Conservation (phyloP, 2,329 filamentous ascomycete species). For the Scopulariopsis brevicaulis region DNA sequence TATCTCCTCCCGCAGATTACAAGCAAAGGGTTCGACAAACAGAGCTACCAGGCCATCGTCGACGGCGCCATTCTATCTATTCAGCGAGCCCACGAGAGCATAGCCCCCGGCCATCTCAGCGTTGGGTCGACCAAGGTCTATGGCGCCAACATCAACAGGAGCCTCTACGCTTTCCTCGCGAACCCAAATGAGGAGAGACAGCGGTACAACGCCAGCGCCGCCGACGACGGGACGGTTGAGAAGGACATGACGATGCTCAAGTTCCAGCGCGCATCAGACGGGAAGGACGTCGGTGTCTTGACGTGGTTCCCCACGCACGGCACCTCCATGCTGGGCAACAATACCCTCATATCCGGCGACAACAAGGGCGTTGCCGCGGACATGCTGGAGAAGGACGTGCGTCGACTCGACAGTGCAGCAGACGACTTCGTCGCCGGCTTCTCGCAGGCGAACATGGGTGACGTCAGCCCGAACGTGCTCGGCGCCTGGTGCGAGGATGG, state of each 20-base stretch:
- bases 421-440: constrained; percentile 79
- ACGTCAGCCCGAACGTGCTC: constrained; percentile 79
- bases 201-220: constrained; percentile 38
- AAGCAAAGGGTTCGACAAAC: constrained; percentile 71
- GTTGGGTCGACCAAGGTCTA: constrained; percentile 49
- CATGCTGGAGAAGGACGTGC: constrained; percentile 64
- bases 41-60: constrained; percentile 83
- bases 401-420: constrained; percentile 39
- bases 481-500: constrained; percentile 88
- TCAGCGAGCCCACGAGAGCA: constrained; percentile 54
- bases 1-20: constrained; percentile 90
- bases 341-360: constrained; percentile 78
- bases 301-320: constrained; percentile 90
- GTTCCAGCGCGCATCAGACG: constrained; percentile 60
- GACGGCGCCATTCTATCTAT: constrained; percentile 77
- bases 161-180: constrained; percentile 71
- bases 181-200: constrained; percentile 66
- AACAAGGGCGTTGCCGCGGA: constrained; percentile 88
- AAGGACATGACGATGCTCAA: constrained; percentile 69
- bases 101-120: constrained; percentile 49
- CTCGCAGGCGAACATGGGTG: constrained; percentile 82
- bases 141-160: constrained; percentile 73
- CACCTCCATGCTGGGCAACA: constrained; percentile 82
- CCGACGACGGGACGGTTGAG: constrained; percentile 41
- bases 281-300: constrained; percentile 66